Base-by-base conservation (phyloP, 495 filamentous ascomycete species). In the Neurospora cerealis region DNA sequence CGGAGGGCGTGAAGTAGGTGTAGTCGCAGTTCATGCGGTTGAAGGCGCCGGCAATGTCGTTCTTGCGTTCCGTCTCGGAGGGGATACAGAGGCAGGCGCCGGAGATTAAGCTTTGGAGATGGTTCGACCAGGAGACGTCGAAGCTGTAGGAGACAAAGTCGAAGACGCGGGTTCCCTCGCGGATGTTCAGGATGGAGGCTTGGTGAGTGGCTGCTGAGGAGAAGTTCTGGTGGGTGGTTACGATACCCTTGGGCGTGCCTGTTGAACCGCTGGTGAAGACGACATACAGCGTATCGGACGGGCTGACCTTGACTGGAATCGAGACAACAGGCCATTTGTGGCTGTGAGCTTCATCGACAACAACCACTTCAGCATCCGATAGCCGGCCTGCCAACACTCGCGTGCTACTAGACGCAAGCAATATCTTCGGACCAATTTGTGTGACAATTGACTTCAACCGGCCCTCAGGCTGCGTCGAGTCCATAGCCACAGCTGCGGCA, bases 61-160 rank as follows among this genome's bases (percentile, higher is more conserved):
- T 78, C 32, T 71, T 77, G 60, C 75, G 73, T 32, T 78, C 78
- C 5, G 78, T 72, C 19, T 80, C 80, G 10, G 74, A 69, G 1
- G 83, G 80, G 19, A 84, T 77, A 38, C 82, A 84, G 7, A 85
- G 70, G 19, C 73, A 78, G 41, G 75, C 81, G 28, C 83, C 83
- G 10, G 70, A 19, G 1, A 87, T 87, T 1, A 92, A 77, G 0
- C 86, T 85, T 5, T 86, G 85, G 36, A 89, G 83, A 5, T 88
- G 87, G 36, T 91, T 89, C 2, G 84, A 70, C 6, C 90, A 76
- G 46, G 84, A 87, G 13, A 85, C 84, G 70, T 91, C 89, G 48
- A 89, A 92, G 0, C 86, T 87, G 74, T 87, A 88, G n/a, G 87
- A 85, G 8, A 89, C 87, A 69, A 88, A 91, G 74, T 92, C 89